phyloP scores from a whole-genome alignment of 2,329 filamentous ascomycete genomes.

The Zasmidium citrigriseum region DNA sequence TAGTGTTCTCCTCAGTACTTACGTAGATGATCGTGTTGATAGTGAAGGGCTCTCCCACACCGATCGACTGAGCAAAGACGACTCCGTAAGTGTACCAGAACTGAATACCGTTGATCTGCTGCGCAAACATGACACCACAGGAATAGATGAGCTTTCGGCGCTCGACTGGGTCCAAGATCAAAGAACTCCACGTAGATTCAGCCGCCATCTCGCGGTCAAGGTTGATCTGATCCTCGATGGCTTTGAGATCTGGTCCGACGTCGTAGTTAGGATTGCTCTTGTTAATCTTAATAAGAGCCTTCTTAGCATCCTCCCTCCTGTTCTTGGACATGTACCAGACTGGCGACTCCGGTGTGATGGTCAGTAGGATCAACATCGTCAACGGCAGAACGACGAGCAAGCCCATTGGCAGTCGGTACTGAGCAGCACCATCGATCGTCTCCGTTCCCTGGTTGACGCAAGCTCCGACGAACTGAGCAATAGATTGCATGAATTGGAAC shows the following conservation, averaged over 20 bases:
- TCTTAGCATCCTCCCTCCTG: conserved; percentile 17
- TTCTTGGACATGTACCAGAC: conserved; percentile 24
- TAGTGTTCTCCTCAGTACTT: neutral
- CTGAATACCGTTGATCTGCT: conserved; percentile 54
- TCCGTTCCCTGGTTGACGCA: conserved; percentile 26
- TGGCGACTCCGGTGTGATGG: conserved; percentile 22
- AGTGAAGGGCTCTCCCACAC: conserved; percentile 26
- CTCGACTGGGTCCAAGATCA: conserved; percentile 48
- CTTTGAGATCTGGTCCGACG: conserved; percentile 16
- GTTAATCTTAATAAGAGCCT: conserved; percentile 22
- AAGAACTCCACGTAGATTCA: conserved; percentile 42
- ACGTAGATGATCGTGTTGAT: conserved; percentile 27
- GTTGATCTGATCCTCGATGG: conserved; percentile 21
- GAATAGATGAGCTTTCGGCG: conserved; percentile 50
- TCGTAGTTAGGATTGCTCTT: conserved; percentile 15
- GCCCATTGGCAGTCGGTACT: conserved; percentile 22
- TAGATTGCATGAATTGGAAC: conserved; percentile 26
- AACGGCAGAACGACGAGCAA: conserved; percentile 17
- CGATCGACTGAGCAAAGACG: conserved; percentile 24
- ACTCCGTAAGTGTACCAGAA: conserved; percentile 33
- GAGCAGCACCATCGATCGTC: conserved; percentile 19
- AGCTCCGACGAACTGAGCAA: conserved; percentile 24
- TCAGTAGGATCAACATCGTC: conserved; percentile 24
- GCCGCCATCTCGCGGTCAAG: conserved; percentile 22
- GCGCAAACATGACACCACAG: conserved; percentile 47